Conservation (phyloP, 2,329 filamentous ascomycete species). For the Colletotrichum sp. region DNA sequence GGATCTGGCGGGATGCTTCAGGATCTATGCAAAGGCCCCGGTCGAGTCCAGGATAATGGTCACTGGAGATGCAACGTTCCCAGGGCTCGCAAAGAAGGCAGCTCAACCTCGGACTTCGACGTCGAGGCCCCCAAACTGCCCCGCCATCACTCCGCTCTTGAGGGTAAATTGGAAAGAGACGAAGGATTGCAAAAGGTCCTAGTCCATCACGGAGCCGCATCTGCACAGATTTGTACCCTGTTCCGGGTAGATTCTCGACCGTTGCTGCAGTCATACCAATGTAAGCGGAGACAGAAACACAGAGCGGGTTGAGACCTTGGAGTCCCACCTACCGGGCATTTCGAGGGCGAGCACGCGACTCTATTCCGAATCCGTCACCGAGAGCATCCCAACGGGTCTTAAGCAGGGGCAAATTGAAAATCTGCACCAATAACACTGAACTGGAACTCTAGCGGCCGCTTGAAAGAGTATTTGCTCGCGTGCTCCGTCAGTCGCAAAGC, state of each 20-base stretch:
- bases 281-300: background rate
- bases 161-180: background rate
- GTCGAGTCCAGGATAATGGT: background rate
- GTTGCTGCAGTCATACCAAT: background rate
- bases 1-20: background rate
- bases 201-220: background rate
- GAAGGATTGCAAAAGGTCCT: background rate
- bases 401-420: background rate
- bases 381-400: background rate
- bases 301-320: background rate
- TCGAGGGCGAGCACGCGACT: background rate
- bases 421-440: background rate
- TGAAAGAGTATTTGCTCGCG: background rate
- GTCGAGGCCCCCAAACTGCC: background rate
- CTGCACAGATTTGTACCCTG: background rate
- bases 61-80: background rate
- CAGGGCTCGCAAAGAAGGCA: background rate
- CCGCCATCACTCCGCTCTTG: background rate
- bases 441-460: background rate
- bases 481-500: background rate
- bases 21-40: background rate
- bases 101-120: background rate
- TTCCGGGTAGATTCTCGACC: background rate
- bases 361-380: conserved; percentile 8
- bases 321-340: background rate